Evolutionary conservation across 202 grass and related monocot species (phyloP).

Genomic region (Cymbopogon flexuosus): DNA sequence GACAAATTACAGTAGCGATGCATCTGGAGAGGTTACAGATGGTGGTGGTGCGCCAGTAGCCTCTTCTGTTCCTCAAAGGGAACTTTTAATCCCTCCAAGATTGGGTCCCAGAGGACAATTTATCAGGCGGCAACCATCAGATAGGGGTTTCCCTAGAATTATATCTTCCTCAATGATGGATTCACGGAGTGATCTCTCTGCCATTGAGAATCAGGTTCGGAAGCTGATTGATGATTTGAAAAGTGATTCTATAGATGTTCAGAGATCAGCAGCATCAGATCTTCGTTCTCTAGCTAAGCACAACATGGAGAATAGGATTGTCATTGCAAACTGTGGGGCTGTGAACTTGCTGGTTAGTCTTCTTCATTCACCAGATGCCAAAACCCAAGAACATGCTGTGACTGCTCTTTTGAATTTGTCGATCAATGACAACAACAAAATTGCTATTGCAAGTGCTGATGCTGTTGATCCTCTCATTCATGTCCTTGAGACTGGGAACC

Average conservation of each 20-base stretch:
- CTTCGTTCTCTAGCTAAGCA: slow-evolving; percentile 81
- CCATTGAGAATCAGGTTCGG: slow-evolving; percentile 65
- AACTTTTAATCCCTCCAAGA: slow-evolving; percentile 49
- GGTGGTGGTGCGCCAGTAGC: slow-evolving; percentile 38
- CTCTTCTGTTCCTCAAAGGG: slow-evolving; percentile 52
- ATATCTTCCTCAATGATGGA: slow-evolving; percentile 63
- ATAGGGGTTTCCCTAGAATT: slow-evolving; percentile 57
- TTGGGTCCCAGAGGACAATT: slow-evolving; percentile 39
- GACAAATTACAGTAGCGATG: slow-evolving; percentile 72
- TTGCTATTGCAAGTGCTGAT: slow-evolving; percentile 74
- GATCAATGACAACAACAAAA: slow-evolving; percentile 94
- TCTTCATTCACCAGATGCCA: slow-evolving; percentile 64
- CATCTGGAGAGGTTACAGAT: slow-evolving; percentile 64
- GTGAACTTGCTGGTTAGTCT: slow-evolving; percentile 66
- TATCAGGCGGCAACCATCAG: slow-evolving; percentile 44
- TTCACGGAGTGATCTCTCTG: slow-evolving; percentile 59
- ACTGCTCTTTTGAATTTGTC: slow-evolving; percentile 87
- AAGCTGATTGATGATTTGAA: slow-evolving; percentile 69
- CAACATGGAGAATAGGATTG: slow-evolving; percentile 92
- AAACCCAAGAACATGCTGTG: slow-evolving; percentile 91
- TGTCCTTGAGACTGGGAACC: slow-evolving; percentile 72
- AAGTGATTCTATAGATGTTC: slow-evolving; percentile 56
- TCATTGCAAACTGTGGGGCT: slow-evolving; percentile 71
- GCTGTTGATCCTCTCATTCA: slow-evolving; percentile 86
- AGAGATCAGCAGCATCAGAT: slow-evolving; percentile 57